phyloP scores from a whole-genome alignment of 2,329 filamentous ascomycete genomes.

The Aspergillus ochraceus region DNA sequence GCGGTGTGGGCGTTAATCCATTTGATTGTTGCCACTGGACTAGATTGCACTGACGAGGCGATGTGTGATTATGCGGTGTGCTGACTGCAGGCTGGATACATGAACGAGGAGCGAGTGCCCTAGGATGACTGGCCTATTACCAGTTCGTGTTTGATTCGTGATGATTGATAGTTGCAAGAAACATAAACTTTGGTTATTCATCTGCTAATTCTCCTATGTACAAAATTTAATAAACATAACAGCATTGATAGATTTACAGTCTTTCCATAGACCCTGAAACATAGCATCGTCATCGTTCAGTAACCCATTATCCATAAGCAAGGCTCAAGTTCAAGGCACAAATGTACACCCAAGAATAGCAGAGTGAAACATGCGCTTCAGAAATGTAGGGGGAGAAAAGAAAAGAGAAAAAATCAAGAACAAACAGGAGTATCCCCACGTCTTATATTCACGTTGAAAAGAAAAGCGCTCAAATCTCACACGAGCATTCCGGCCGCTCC shows the following conservation, averaged over 20 bases:
- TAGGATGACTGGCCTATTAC: too few relatives aligned
- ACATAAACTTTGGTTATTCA: not conserved
- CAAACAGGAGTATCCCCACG: not conserved
- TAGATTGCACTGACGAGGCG: not conserved
- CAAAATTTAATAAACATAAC: not conserved
- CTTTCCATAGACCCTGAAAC: not conserved
- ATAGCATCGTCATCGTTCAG: not conserved
- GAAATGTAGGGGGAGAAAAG: not conserved
- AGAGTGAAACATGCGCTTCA: not conserved
- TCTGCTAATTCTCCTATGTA: not conserved
- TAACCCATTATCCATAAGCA: not conserved
- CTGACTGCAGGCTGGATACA: not conserved
- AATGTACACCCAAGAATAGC: not conserved
- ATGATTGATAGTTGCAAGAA: not conserved
- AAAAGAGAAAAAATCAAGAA: not conserved
- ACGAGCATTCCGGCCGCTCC: slow-evolving; percentile 49
- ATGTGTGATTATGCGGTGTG: not conserved
- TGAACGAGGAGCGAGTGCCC: too few relatives aligned
- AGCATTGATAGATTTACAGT: not conserved
- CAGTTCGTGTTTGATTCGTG: not conserved
- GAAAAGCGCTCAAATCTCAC: slow-evolving; percentile 20
- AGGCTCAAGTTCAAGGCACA: not conserved
- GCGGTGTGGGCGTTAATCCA: not conserved
- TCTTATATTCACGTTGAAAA: not conserved
- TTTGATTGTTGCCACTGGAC: not conserved